These are phyloP conservation scores for Trametes cingulata DNA, from an alignment of 768 basidiomycete species.

Conservation along the genomic window DNA sequence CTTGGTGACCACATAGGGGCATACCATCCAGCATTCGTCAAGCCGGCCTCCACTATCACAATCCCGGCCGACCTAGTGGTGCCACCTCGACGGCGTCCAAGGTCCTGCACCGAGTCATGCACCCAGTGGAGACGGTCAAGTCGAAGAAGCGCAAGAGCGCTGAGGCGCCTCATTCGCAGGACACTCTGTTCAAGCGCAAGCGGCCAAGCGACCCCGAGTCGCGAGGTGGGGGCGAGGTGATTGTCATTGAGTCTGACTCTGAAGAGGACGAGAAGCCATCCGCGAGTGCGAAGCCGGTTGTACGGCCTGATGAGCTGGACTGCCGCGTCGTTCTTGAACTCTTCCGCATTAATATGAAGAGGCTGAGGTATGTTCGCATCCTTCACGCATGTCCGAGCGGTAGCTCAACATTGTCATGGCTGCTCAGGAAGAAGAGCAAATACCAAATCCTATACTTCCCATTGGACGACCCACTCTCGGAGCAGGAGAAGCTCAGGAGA, in stretches of 20 bases:
- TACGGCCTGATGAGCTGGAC: conserved; percentile 27
- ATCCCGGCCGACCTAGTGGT: background rate
- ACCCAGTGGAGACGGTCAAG: conserved; percentile 19
- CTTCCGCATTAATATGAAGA: conserved; percentile 49
- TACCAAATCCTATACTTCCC: conserved; percentile 89
- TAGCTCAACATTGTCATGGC: conserved; percentile 6
- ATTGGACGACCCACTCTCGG: conserved; percentile 60
- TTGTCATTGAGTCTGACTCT: conserved; percentile 35
- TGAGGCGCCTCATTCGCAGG: background rate
- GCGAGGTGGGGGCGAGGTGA: conserved; percentile 14
- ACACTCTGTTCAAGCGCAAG: background rate
- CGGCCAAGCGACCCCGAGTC: background rate
- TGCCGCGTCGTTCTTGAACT: conserved; percentile 40
- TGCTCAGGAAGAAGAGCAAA: conserved; percentile 35
- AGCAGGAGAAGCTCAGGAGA: conserved; percentile 47
- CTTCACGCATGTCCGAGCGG: background rate
- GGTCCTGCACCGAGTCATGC: conserved; percentile 14
- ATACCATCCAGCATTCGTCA: conserved; percentile 20
- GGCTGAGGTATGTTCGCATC: conserved; percentile 42
- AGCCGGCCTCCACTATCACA: conserved; percentile 2
- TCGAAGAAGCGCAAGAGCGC: conserved; percentile 24
- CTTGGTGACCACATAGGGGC: conserved; percentile 23
- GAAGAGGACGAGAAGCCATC: background rate
- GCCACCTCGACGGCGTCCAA: background rate
- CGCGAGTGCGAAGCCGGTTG: background rate